Percentiles rank a stretch among this genome's conserved stretches.
phyloP scores from a whole-genome alignment of 2,329 filamentous ascomycete species.

The Aureobasidium pullulans region DNA sequence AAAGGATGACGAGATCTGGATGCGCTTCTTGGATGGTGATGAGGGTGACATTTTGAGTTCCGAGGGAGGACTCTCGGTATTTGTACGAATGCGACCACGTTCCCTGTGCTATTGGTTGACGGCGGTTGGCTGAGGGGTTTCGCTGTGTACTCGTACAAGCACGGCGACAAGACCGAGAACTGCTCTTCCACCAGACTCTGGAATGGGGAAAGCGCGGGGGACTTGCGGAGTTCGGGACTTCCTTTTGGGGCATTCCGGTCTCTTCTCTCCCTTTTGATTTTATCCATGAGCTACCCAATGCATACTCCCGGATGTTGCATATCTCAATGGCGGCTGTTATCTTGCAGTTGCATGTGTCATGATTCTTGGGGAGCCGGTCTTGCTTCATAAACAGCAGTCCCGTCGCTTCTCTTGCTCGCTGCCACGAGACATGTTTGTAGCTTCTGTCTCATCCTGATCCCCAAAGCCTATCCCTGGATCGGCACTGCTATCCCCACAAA shows the following conservation, averaged over 20 bases:
- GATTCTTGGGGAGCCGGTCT: background rate
- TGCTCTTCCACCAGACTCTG: background rate
- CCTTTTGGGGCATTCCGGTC: background rate
- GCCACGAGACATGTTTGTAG: background rate
- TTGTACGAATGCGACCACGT: background rate
- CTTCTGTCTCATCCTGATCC: background rate
- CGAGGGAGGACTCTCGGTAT: background rate
- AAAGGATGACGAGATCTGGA: slow-evolving; percentile 14
- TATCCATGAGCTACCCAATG: background rate
- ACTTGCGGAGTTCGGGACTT: background rate
- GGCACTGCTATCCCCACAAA: background rate
- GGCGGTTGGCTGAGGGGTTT: background rate
- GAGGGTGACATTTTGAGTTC: slow-evolving; percentile 2
- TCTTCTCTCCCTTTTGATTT: background rate
- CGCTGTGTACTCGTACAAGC: background rate
- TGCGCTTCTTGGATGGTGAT: slow-evolving; percentile 8
- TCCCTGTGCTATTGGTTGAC: background rate
- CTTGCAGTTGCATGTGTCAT: background rate
- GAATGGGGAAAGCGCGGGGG: background rate
- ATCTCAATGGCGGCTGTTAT: background rate
- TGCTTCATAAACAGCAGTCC: background rate
- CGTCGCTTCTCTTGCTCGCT: background rate
- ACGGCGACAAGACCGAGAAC: background rate
- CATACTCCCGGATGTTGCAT: background rate
- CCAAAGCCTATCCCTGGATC: background rate